Base-by-base conservation (phyloP, 164 flowering plant genomes). In the Buxus sempervirens region DNA sequence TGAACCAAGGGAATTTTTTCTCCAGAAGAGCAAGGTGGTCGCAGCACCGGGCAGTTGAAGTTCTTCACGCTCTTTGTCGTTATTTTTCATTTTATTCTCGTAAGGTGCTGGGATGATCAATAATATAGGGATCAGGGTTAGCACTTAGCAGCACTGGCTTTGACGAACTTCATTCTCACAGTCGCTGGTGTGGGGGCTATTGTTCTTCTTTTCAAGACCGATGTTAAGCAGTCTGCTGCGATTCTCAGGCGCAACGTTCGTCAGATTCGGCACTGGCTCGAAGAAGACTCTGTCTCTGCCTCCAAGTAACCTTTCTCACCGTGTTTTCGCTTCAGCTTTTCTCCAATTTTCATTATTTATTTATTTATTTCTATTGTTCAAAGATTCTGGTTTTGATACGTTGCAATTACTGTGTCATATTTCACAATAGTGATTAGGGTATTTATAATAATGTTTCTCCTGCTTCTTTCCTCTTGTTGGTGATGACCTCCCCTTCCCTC, bases 151-250 rank as follows among this genome's bases (percentile, higher is more conserved):
- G 25, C 56, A 64, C 91, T 90, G 96, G 97, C 85, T 20, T 63
- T 91, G 76, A 88, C 93, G 28, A 93, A 93, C 63, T 88, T 91
- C 72, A 85, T 91, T 41, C 74, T 91, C 63, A 93, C 97, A 0
- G 97, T 93, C n/a, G 96, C 95, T 2, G 98, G 91, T 0, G 96
- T 93, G 4, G 74, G 93, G 60, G 96, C 89, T 1, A 95, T 84
- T 27, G 76, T 91, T 16, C 82, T 93, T 57, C 86, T 93, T 24
- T 45, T 90, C 71, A 83, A 96, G 70, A 82, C 90, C 66, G 97
- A 93, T 25, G 94, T 91, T 53, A 93, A 84, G 68, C 87, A 89
- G 67, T 85, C 98, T 0, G 97, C 91, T 2, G 0, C 91, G 3
- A 84, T 89, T 23, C 86, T 91, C 80, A 75, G 84, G 67, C 87